A percentile compares a stretch with the other conserved stretches of the same genome.
phyloP scores from a whole-genome alignment of 1,284 basidiomycete genomes.

The Sporisorium graminicola region DNA sequence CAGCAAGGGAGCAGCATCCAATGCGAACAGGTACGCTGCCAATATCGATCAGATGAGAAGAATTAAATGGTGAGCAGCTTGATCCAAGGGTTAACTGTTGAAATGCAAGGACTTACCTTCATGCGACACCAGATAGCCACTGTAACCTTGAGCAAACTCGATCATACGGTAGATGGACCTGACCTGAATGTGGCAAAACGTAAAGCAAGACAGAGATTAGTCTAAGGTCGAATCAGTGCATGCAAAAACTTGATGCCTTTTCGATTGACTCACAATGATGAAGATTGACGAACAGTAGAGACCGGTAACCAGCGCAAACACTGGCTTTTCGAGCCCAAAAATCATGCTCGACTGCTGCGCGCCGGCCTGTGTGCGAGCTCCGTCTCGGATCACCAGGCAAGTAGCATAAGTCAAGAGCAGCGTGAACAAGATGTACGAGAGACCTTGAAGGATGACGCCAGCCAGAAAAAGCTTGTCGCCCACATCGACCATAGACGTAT shows the following conservation, averaged over 20 bases:
- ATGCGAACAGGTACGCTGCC: slow-evolving; percentile 50
- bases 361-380: slow-evolving; percentile 1
- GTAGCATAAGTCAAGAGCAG: slow-evolving; percentile 39
- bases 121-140: slow-evolving; percentile 44
- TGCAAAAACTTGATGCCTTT: no score
- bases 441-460: slow-evolving; percentile 50
- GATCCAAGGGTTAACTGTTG: no score
- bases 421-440: slow-evolving; percentile 55
- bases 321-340: slow-evolving; percentile 24
- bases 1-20: slow-evolving; percentile 55
- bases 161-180: slow-evolving; percentile 55
- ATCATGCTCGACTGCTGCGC: slow-evolving; percentile 5
- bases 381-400: slow-evolving; percentile 21
- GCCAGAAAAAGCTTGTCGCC: slow-evolving; percentile 56
- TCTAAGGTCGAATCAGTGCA: no score
- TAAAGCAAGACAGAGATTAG: no score
- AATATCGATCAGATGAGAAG: no score
- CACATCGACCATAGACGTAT: slow-evolving; percentile 24
- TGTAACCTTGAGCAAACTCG: slow-evolving; percentile 55
- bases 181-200: slow-evolving; percentile 15
- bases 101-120: slow-evolving; percentile 53
- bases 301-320: slow-evolving; percentile 31
- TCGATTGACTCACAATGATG: slow-evolving; percentile 25
- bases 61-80: no score
- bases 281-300: slow-evolving; percentile 39